A percentile compares a stretch with the other conserved stretches of the same genome.
Evolutionary conservation across 768 basidiomycete genomes (phyloP).

Genomic region (Mycena galopus): DNA sequence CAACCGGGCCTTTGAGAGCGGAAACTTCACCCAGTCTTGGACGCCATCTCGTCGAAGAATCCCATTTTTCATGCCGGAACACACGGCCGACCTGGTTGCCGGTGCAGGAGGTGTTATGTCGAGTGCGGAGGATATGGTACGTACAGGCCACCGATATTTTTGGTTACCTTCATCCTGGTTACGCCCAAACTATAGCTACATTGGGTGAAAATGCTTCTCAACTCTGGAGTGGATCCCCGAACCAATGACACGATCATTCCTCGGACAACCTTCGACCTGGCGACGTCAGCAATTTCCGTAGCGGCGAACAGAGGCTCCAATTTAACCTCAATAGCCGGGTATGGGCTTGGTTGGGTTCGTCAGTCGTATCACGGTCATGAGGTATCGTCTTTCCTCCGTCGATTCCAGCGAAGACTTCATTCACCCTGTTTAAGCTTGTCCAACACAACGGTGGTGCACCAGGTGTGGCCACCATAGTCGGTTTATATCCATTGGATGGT

Average conservation of each 20-base stretch:
- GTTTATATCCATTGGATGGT: slow-evolving; percentile 51
- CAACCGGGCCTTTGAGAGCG: slow-evolving; percentile 45
- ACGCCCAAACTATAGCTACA: slow-evolving; percentile 44
- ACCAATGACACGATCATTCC: slow-evolving; percentile 52
- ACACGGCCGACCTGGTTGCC: slow-evolving; percentile 41
- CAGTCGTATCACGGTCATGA: slow-evolving; percentile 56
- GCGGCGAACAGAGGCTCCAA: slow-evolving; percentile 27
- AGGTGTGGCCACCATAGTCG: slow-evolving; percentile 47
- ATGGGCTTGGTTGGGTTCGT: slow-evolving; percentile 59
- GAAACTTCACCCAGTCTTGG: slow-evolving; percentile 40
- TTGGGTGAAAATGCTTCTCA: slow-evolving; percentile 55
- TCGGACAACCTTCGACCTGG: slow-evolving; percentile 26
- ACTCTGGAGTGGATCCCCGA: slow-evolving; percentile 46
- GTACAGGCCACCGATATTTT: slow-evolving; percentile 21
- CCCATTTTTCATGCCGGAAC: slow-evolving; percentile 38
- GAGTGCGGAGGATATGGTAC: slow-evolving; percentile 56
- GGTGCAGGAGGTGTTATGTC: slow-evolving; percentile 62
- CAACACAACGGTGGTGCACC: slow-evolving; percentile 50
- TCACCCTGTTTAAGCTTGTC: slow-evolving; percentile 43
- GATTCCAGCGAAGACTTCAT: background rate
- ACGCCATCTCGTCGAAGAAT: slow-evolving; percentile 28
- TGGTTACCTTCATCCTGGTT: background rate
- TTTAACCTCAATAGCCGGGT: slow-evolving; percentile 49
- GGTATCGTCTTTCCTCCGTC: slow-evolving; percentile 39
- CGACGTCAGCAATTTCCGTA: slow-evolving; percentile 46